These are phyloP conservation scores for Aciculoconidium aculeatum DNA, from an alignment of 805 yeast species.

Conservation along the genomic window DNA sequence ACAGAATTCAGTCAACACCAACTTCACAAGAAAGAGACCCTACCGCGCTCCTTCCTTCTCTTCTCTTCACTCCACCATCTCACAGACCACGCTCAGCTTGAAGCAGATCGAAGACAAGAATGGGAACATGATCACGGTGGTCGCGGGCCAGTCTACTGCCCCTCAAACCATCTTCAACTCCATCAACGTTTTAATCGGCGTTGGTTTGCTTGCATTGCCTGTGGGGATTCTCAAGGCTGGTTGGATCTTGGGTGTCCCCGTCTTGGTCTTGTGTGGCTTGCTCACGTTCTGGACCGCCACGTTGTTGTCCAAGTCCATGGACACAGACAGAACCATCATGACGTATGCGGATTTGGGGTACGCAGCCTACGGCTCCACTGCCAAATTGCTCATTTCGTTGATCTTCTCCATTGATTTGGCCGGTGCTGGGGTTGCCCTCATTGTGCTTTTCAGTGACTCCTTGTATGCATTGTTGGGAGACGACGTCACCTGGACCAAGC, in stretches of 20 bases:
- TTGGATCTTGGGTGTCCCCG: constrained; percentile 47
- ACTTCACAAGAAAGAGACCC: constrained; percentile 9
- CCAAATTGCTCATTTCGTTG: constrained; percentile 64
- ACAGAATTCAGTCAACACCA: constrained; percentile 17
- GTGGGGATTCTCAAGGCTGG: constrained; percentile 65
- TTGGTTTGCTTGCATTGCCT: constrained; percentile 71
- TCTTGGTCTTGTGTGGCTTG: constrained; percentile 41
- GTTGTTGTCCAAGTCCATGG: constrained; percentile 28
- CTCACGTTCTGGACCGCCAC: constrained; percentile 50
- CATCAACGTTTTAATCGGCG: constrained; percentile 69
- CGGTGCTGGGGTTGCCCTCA: constrained; percentile 57
- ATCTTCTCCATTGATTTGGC: constrained; percentile 51
- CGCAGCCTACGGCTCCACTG: constrained; percentile 39
- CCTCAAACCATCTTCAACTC: constrained; percentile 71
- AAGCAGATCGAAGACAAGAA: constrained; percentile 63
- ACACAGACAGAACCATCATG: constrained; percentile 24
- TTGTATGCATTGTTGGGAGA: constrained; percentile 40
- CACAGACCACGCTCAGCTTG: constrained; percentile 38
- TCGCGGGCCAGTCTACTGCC: constrained; percentile 48
- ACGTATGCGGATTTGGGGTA: constrained; percentile 26
- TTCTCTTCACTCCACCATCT: constrained; percentile 33
- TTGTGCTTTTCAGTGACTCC: constrained; percentile 57
- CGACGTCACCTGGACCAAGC: constrained; percentile 31
- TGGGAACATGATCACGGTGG: constrained; percentile 64
- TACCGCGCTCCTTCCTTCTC: constrained; percentile 40